Conservation (phyloP, 495 filamentous ascomycete species). For the Clavariopsis aquatica region DNA sequence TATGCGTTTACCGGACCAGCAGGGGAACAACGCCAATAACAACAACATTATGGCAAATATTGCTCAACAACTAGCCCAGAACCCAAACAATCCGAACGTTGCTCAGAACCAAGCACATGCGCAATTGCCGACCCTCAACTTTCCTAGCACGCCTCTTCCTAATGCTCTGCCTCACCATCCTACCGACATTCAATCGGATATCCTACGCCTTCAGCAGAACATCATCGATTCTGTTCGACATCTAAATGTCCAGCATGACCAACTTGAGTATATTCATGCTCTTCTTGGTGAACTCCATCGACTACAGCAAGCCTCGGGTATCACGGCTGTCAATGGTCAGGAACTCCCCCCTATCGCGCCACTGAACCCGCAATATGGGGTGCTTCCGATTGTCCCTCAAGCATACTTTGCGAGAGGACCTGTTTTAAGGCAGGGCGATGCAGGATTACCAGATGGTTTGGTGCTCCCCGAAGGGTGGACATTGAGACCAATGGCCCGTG, state of each 20-base stretch:
- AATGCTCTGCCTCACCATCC: conserved; percentile 11
- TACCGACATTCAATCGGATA: conserved; percentile 35
- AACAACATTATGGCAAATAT: conserved; percentile 34
- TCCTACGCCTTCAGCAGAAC: conserved; percentile 37
- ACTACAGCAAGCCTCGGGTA: conserved; percentile 30
- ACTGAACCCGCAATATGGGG: conserved; percentile 24
- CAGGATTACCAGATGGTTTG: conserved; percentile 70
- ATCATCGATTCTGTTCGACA: conserved; percentile 36
- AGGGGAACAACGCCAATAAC: conserved; percentile 32
- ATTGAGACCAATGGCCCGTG: conserved; percentile 45
- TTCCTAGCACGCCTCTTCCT: not conserved
- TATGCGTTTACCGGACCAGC: conserved; percentile 49
- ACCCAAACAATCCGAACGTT: conserved; percentile 2
- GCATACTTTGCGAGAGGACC: conserved; percentile 45
- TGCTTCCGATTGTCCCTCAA: conserved; percentile 23
- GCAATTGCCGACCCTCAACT: not conserved
- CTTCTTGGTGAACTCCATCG: conserved; percentile 31
- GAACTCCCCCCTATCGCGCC: conserved; percentile 28
- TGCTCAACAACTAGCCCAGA: conserved; percentile 26
- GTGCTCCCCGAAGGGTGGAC: conserved; percentile 76
- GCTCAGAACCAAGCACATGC: conserved; percentile 1
- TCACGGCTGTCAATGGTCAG: conserved; percentile 20
- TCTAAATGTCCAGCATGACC: conserved; percentile 33
- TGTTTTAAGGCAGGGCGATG: conserved; percentile 63
- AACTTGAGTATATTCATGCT: conserved; percentile 32